phyloP scores from a whole-genome alignment of 2,329 filamentous ascomycete species.

The Fusarium drepaniforme region DNA sequence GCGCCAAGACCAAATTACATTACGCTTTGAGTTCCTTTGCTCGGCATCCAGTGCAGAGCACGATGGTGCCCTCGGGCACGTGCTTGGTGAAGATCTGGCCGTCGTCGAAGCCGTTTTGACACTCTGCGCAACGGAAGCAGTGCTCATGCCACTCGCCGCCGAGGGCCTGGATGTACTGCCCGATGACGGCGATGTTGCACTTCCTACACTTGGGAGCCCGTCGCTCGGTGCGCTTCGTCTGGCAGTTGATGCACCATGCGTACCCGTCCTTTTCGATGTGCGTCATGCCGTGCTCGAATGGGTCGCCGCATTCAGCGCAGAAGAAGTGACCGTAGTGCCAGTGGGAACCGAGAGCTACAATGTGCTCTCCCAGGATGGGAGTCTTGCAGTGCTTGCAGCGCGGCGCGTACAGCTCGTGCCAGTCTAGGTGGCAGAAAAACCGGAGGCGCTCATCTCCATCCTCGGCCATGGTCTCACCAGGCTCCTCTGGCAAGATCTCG shows the following conservation, averaged over 20 bases:
- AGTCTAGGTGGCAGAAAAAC: constrained; percentile 99
- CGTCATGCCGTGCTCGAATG: constrained; percentile 79
- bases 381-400: constrained; percentile 97
- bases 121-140: constrained; percentile 86
- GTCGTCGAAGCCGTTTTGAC: constrained; percentile 71
- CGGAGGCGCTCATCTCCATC: constrained; percentile 81
- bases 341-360: constrained; percentile 92
- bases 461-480: constrained; percentile 73
- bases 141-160: constrained; percentile 93
- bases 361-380: constrained; percentile 94
- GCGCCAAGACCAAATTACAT: constrained; percentile 33
- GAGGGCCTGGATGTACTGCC: constrained; percentile 89
- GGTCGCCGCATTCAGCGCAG: constrained; percentile 97
- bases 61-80: constrained; percentile 60
- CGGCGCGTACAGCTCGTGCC: constrained; percentile 93
- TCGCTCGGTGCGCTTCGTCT: constrained; percentile 90
- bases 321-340: constrained; percentile 99
- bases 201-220: constrained; percentile 89
- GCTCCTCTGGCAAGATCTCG: constrained; percentile 71
- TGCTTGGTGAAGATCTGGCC: constrained; percentile 74
- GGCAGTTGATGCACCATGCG: constrained; percentile 95
- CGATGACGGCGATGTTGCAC: constrained; percentile 86
- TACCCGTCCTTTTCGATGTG: constrained; percentile 96
- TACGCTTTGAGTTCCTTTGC: constrained; percentile 69
- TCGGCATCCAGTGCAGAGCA: constrained; percentile 73